Evolutionary conservation across 495 filamentous ascomycete species (phyloP).

Genomic region (Choiromyces venosus): DNA sequence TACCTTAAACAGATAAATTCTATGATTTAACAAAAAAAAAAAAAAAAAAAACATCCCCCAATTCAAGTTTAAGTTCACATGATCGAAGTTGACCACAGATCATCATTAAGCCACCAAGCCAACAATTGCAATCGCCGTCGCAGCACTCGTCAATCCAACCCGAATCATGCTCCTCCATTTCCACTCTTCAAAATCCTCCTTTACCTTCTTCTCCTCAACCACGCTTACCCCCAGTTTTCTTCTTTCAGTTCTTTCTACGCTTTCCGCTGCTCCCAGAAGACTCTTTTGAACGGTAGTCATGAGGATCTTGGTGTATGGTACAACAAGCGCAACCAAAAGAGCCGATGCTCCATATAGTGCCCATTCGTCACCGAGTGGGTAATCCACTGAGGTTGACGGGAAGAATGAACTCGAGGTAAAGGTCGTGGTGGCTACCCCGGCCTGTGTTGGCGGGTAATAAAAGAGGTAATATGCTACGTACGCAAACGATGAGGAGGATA

Average conservation of each 20-base stretch:
- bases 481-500: conserved; percentile 32
- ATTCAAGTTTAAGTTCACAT: background rate
- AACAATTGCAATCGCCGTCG: conserved; percentile 20
- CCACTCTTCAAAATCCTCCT: conserved; percentile 30
- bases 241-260: conserved; percentile 23
- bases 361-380: conserved; percentile 28
- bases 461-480: conserved; percentile 37
- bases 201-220: conserved; percentile 26
- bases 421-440: conserved; percentile 16
- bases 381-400: conserved; percentile 26
- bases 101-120: conserved; percentile 21
- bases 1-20: no score
- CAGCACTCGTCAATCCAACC: conserved; percentile 23
- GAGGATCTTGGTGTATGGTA: conserved; percentile 32
- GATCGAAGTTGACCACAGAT: background rate
- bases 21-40: no score
- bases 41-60: no score
- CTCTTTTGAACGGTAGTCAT: conserved; percentile 21
- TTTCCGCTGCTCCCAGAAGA: conserved; percentile 25
- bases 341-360: conserved; percentile 33
- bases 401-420: conserved; percentile 35
- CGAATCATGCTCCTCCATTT: conserved; percentile 22
- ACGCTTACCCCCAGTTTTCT: conserved; percentile 20
- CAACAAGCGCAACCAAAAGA: conserved; percentile 21
- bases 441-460: conserved; percentile 13